Conservation (phyloP, 352 stramenopile genomes). For the Globisporangium nagaii region DNA sequence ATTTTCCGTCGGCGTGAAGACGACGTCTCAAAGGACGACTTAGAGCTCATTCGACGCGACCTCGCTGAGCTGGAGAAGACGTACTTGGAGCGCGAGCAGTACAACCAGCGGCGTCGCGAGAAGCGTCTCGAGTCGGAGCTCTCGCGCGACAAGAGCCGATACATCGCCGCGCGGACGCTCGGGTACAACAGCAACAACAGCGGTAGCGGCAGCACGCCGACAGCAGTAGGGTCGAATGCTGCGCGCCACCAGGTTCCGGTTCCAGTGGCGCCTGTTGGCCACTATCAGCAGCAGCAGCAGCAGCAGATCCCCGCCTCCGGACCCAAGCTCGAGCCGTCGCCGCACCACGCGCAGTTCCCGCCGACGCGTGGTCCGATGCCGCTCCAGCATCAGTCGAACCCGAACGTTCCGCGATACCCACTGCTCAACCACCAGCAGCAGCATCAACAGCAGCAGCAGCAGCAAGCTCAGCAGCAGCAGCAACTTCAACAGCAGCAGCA, state of each 20-base stretch:
- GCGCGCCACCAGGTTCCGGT: neutral
- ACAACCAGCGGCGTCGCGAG: conserved; percentile 89
- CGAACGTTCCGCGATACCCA: conserved; percentile 2
- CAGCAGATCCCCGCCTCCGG: conserved; percentile 1
- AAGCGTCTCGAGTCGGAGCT: conserved; percentile 82
- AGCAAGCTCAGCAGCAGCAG: neutral
- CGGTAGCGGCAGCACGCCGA: neutral
- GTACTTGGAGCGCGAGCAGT: conserved; percentile 95
- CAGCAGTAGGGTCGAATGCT: neutral
- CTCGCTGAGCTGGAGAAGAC: conserved; percentile 91
- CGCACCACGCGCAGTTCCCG: conserved; percentile 11
- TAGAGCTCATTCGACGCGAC: conserved; percentile 71
- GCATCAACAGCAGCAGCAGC: conserved; percentile 1
- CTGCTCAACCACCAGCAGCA: conserved; percentile 7
- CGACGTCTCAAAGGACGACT: conserved; percentile 71
- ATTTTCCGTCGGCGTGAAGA: conserved; percentile 55
- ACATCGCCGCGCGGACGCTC: conserved; percentile 25
- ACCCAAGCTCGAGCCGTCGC: neutral
- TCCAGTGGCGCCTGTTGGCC: neutral
- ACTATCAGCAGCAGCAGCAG: conserved; percentile 5
- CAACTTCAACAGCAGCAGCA: neutral
- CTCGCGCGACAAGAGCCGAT: conserved; percentile 64
- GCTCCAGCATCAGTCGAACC: conserved; percentile 3
- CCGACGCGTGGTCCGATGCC: conserved; percentile 11
- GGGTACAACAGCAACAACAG: conserved; percentile 16